These are phyloP conservation scores for Sesbania bispinosa DNA, from an alignment of 306 rosid genomes.

Conservation along the genomic window DNA sequence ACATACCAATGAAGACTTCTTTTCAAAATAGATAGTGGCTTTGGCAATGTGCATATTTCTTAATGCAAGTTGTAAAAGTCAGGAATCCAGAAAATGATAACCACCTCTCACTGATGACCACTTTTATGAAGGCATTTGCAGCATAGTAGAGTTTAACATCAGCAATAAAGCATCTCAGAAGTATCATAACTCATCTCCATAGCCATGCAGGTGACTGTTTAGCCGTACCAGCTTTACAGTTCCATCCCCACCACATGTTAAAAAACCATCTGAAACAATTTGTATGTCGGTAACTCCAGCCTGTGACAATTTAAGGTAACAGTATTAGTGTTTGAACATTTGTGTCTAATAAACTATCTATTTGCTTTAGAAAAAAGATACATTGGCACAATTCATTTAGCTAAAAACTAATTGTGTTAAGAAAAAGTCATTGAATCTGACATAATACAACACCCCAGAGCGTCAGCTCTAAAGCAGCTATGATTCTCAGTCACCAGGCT, in stretches of 20 bases:
- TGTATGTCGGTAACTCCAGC: constrained; percentile 88
- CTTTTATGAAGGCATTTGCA: neutral
- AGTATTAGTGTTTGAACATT: constrained; percentile 24
- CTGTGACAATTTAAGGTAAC: constrained; percentile 34
- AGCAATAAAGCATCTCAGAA: neutral
- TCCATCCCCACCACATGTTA: constrained; percentile 89
- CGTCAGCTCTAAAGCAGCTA: neutral
- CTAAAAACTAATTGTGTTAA: neutral
- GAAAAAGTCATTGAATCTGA: neutral
- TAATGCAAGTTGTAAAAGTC: neutral
- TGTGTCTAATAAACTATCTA: neutral
- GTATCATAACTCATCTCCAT: constrained; percentile 17
- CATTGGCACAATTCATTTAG: constrained; percentile 1
- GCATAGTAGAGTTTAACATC: neutral
- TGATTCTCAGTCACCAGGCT: constrained; percentile 4
- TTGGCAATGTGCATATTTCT: neutral
- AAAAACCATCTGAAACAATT: constrained; percentile 77
- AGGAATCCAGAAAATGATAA: constrained; percentile 1
- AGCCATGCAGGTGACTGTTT: constrained; percentile 32
- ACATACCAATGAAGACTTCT: constrained; percentile 6
- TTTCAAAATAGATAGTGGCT: constrained; percentile 9
- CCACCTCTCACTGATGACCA: neutral
- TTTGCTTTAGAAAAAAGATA: neutral
- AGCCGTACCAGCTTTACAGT: constrained; percentile 69
- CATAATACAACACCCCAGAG: neutral